Evolutionary conservation across 148 eudicot species (phyloP), one percentile per base, ranked within the genome.

Genomic region (Cornus controversa): DNA sequence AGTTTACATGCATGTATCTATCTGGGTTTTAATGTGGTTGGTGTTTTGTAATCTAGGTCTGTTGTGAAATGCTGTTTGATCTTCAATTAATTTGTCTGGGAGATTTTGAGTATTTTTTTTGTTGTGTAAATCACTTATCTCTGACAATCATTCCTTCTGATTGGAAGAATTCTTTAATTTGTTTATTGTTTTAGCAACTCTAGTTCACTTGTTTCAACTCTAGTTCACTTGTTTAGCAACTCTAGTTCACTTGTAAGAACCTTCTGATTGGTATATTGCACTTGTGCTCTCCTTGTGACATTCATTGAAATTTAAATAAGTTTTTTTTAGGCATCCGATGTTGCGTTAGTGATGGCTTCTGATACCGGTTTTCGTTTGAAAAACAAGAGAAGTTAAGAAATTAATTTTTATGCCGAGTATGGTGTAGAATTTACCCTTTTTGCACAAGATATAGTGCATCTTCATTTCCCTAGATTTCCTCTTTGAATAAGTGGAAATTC

Each of bases 31-130:
- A 31, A 9, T n/a, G 58, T 11, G 64, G 29, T 31, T 15, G 24
- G 22, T 71, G 78, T 64, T 64, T 40, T 72, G 68, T 27, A 47
- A 20, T 45, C 23, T 64, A 40, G 75, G 53, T 71, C 27, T 62
- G 45, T 15, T 29, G 14, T 62, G 18, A 58, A 70, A 18, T 45
- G 76, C 69, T 60, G 15, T 53, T 72, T 60, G 29, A 67, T 45
- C 69, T 69, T 28, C 13, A 36, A 42, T 71, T 42, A 36, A 27
- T 27, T 42, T 28, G 70, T 47, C 15, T 72, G 69, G 50, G 37
- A 13, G 10, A 23, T 29, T 29, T 29, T 29, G 34, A 29, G 34
- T 29, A 29, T 29, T 3, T 0, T 62, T 58, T 70, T 50, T 53
- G 60, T 42, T 40, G 72, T 10, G 26, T 25, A 70, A 75, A 37